Conservation (phyloP, 192 early-diverging fungal species). For the Rhizoclosmatium sp. region DNA sequence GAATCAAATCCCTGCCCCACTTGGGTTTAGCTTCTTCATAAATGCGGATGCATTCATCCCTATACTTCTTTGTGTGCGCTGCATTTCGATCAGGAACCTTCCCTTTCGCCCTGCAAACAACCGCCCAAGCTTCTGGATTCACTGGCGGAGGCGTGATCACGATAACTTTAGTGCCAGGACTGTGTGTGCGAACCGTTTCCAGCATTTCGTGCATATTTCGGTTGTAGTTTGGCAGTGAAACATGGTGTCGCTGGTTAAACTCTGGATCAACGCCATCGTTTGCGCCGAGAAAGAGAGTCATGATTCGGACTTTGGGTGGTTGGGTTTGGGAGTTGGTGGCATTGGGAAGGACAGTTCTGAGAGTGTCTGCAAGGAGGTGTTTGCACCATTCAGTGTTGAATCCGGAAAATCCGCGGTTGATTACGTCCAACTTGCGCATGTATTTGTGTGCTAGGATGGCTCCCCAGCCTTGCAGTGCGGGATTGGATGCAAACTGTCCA, state of each 20-base stretch:
- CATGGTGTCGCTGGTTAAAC: slow-evolving; percentile 61
- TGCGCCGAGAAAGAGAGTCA: slow-evolving; percentile 83
- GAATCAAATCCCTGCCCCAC: slow-evolving; percentile 26
- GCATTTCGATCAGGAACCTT: slow-evolving; percentile 27
- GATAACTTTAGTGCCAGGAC: slow-evolving; percentile 68
- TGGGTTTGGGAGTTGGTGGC: neutral
- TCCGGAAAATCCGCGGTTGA: slow-evolving; percentile 83
- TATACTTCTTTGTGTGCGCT: slow-evolving; percentile 31
- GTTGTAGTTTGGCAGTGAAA: slow-evolving; percentile 65
- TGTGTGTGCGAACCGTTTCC: slow-evolving; percentile 60
- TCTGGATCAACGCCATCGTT: slow-evolving; percentile 73
- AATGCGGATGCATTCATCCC: slow-evolving; percentile 44
- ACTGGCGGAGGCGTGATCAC: slow-evolving; percentile 77
- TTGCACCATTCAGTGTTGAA: slow-evolving; percentile 73
- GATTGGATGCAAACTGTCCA: slow-evolving; percentile 29
- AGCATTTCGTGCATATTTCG: slow-evolving; percentile 70
- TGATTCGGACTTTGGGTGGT: slow-evolving; percentile 54
- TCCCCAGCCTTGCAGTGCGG: slow-evolving; percentile 53
- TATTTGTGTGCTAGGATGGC: slow-evolving; percentile 61
- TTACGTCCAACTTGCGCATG: slow-evolving; percentile 74
- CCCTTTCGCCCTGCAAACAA: slow-evolving; percentile 32
- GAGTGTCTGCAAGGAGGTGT: slow-evolving; percentile 59
- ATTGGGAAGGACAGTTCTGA: slow-evolving; percentile 49
- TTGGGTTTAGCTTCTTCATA: slow-evolving; percentile 3
- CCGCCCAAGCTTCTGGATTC: slow-evolving; percentile 54